Percentiles rank a stretch among this genome's conserved stretches.
Conservation (phyloP, 148 eudicot species). For the Vaccinium myrtillus region DNA sequence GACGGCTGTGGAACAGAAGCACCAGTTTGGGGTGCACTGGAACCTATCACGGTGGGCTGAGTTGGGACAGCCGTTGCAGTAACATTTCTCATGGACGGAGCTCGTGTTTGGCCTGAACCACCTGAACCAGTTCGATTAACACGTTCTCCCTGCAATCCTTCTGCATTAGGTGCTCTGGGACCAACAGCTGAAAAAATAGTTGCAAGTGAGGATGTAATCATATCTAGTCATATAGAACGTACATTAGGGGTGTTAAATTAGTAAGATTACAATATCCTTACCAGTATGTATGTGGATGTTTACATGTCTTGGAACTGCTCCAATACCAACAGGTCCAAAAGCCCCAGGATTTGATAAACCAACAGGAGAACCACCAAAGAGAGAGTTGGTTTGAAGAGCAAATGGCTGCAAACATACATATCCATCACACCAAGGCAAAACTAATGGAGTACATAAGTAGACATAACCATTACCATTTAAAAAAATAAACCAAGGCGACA, state of each 20-base stretch:
- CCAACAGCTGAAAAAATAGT: slow-evolving; percentile 60
- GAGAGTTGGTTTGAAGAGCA: slow-evolving; percentile 75
- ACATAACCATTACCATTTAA: neutral
- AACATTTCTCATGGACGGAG: slow-evolving; percentile 44
- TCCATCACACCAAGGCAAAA: neutral
- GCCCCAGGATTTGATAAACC: slow-evolving; percentile 43
- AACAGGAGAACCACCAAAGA: slow-evolving; percentile 53
- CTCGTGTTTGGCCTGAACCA: slow-evolving; percentile 45
- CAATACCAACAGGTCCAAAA: slow-evolving; percentile 64
- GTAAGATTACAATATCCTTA: slow-evolving; percentile 23
- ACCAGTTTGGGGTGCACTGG: slow-evolving; percentile 45
- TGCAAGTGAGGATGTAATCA: slow-evolving; percentile 28
- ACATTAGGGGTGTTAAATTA: neutral
- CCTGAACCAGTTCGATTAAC: slow-evolving; percentile 39
- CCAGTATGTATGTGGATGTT: slow-evolving; percentile 96
- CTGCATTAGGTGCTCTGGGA: slow-evolving; percentile 56
- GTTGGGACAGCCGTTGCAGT: slow-evolving; percentile 53
- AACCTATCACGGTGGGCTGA: slow-evolving; percentile 40
- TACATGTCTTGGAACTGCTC: slow-evolving; percentile 68
- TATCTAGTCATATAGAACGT: neutral
- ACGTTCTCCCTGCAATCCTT: slow-evolving; percentile 51
- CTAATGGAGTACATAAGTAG: neutral
- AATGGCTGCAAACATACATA: slow-evolving; percentile 63
- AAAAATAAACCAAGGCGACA: neutral
- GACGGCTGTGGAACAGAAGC: slow-evolving; percentile 38